Base-by-base conservation (phyloP, 75 land plant species). In the Adiantum capillusveneris region DNA sequence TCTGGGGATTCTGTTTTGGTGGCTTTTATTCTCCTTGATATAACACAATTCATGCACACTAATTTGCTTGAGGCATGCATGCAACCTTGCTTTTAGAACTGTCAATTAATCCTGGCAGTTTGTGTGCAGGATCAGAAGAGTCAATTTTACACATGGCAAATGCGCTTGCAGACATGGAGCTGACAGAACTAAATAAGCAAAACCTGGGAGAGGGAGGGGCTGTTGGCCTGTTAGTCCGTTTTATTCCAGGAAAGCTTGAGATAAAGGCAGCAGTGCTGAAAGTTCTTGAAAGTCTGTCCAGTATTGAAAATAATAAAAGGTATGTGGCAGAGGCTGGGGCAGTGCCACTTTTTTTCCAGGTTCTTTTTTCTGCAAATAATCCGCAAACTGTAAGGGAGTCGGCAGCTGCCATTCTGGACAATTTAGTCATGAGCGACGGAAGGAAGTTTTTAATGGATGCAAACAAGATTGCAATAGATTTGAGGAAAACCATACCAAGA, bases 141-240 rank as follows among this genome's bases (percentile, higher is more conserved):
- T 73, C 78, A 52, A 81, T 62, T 55, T 29, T 73, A 39, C 53
- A 39, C 19, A 77, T 78, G 81, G 72, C 77, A 36, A 70, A 31
- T 19, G 67, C 74, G 21, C 58, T 81, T 54, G 64, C 59, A 18
- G 34, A 56, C 12, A 62, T 78, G 70, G 75, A 81, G 34, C 42
- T 81, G 37, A 64, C 66, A 28, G 68, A 70, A 50, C 45, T 59
- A 25, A 64, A 63, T 52, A 66, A 68, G 49, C 63, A 63, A 7
- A 56, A 53, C 34, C 73, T 81, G 57, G 81, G 70, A 28, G 77
- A 73, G 44, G 70, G 55, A 60, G 84, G 84, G 14, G 68, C 64
- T 0, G 67, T 81, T 22, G 57, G 65, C 43, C 65, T 72, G n/a
- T 71, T 81, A 50, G 67, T 81, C 24, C 50, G 56, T 27, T 63